These are phyloP conservation scores for Phanerodontia chrysosporium DNA, from an alignment of 768 basidiomycete genomes.

Conservation along the genomic window DNA sequence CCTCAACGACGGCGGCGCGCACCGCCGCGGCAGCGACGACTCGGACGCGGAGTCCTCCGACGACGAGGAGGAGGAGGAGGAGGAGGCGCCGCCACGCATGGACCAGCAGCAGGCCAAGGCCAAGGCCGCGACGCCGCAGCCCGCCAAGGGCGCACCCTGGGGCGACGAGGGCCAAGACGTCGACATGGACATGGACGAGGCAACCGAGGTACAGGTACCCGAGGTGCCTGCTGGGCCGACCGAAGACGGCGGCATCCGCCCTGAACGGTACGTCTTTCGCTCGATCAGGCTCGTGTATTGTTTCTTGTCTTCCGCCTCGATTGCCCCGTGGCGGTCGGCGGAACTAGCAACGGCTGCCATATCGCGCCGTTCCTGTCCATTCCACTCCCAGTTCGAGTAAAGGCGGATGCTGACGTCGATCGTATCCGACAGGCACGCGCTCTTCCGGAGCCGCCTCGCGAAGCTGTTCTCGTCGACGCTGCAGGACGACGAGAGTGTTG, in stretches of 20 bases:
- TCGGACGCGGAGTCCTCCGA: conserved; percentile 43
- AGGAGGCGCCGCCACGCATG: conserved; percentile 48
- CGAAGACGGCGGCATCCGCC: conserved; percentile 41
- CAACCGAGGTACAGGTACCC: conserved; percentile 18
- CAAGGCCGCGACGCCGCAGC: conserved; percentile 27
- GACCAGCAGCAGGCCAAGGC: conserved; percentile 34
- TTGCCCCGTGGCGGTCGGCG: not conserved
- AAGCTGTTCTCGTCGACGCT: conserved; percentile 61
- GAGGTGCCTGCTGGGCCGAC: conserved; percentile 31
- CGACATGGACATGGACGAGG: conserved; percentile 59
- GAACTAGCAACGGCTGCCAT: too few species aligned
- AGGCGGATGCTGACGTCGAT: not conserved
- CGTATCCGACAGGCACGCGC: conserved; percentile 49
- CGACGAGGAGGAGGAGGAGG: conserved; percentile 44
- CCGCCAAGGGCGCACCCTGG: conserved; percentile 37
- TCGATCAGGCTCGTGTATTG: conserved; percentile 1
- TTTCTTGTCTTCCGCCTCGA: not conserved
- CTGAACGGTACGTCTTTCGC: conserved; percentile 51
- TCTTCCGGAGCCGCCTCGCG: conserved; percentile 80
- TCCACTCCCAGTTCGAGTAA: too few species aligned
- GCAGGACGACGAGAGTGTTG: conserved; percentile 75
- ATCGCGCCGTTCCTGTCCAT: too few species aligned
- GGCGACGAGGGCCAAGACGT: conserved; percentile 64
- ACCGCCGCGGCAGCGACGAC: conserved; percentile 35
- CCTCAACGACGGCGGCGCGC: conserved; percentile 64